Evolutionary conservation across 495 filamentous ascomycete genomes (phyloP).

Genomic region (Aspergillus conjunctus): DNA sequence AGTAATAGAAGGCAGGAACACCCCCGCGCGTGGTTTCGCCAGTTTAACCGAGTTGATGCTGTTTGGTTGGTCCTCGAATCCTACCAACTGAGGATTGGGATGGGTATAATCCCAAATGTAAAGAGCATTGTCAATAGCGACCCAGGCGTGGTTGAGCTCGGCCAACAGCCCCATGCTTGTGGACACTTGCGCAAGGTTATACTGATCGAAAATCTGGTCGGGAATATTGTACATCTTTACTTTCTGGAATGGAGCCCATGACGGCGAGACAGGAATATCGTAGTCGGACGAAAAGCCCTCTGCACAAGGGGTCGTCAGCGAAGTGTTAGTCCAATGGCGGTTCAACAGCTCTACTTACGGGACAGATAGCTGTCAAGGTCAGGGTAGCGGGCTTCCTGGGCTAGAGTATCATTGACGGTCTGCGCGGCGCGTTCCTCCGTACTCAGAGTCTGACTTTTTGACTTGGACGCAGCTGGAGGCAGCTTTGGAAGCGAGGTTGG

Average conservation of each 20-base stretch:
- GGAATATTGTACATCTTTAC: constrained; percentile 81
- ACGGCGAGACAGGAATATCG: constrained; percentile 62
- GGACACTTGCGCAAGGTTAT: constrained; percentile 78
- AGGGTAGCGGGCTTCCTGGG: constrained; percentile 76
- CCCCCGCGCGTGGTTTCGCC: constrained; percentile 71
- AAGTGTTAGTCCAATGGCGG: constrained; percentile 6
- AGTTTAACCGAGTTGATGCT: constrained; percentile 84
- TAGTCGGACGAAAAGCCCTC: constrained; percentile 92
- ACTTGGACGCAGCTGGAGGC: constrained; percentile 38
- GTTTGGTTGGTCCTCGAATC: constrained; percentile 85
- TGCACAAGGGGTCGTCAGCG: constrained; percentile 27
- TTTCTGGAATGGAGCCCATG: constrained; percentile 91
- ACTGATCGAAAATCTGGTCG: constrained; percentile 83
- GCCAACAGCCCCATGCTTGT: constrained; percentile 93
- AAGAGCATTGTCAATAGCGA: constrained; percentile 89
- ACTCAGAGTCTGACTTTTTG: constrained; percentile 49
- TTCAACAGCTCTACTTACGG: constrained; percentile 62
- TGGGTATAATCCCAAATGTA: constrained; percentile 98
- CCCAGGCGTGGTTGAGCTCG: constrained; percentile 91
- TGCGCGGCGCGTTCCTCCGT: constrained; percentile 77
- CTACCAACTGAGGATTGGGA: constrained; percentile 82
- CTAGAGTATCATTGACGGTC: constrained; percentile 79
- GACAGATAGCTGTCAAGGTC: constrained; percentile 87
- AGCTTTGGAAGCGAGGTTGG: constrained; percentile 40
- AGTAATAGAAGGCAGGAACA: constrained; percentile 82